These are phyloP conservation scores for Canna indica DNA, from an alignment of 176 grass and related monocot species.

Conservation along the genomic window DNA sequence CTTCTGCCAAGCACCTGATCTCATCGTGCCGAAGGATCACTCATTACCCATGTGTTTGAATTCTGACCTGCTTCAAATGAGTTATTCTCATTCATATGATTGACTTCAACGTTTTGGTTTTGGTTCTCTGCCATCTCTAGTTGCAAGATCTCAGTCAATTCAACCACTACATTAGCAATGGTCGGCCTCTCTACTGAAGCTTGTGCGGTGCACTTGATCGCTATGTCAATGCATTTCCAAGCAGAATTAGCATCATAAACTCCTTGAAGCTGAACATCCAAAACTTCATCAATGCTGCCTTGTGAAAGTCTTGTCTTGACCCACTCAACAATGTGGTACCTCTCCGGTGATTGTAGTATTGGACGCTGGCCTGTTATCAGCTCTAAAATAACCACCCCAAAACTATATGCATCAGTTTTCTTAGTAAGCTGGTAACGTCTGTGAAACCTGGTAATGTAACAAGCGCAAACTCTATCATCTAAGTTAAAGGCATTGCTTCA, in stretches of 20 bases:
- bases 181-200: not conserved
- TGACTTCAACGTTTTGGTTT: too few relatives aligned
- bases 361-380: not conserved
- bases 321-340: not conserved
- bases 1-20: too few relatives aligned
- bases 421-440: not conserved
- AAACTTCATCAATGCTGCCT: not conserved
- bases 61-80: too few relatives aligned
- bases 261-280: not conserved
- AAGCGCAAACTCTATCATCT: not conserved
- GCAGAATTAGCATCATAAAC: not conserved
- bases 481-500: too few relatives aligned
- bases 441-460: not conserved
- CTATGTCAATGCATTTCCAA: not conserved
- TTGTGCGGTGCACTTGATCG: not conserved
- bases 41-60: too few relatives aligned
- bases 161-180: not conserved
- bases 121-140: not conserved
- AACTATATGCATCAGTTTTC: conserved; percentile 12
- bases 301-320: not conserved
- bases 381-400: conserved; percentile 13
- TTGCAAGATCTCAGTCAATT: not conserved
- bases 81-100: too few relatives aligned
- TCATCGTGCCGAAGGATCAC: too few relatives aligned
- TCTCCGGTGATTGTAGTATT: not conserved